Evolutionary conservation across 352 stramenopile species (phyloP).

Genomic region (Peronospora destructor): DNA sequence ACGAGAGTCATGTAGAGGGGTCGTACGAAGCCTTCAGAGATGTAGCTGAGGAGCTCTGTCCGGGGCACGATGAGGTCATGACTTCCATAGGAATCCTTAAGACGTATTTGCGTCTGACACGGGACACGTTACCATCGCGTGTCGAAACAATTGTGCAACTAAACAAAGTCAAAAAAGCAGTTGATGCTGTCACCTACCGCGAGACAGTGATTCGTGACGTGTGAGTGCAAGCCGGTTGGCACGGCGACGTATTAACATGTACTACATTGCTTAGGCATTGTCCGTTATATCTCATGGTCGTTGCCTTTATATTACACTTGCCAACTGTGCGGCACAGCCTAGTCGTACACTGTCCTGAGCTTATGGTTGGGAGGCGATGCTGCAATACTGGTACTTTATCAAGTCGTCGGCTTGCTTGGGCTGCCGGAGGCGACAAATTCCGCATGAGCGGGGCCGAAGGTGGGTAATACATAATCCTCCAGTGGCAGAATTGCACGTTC

Average conservation of each 20-base stretch:
- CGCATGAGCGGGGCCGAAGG: slow-evolving; percentile 1
- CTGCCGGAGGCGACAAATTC: slow-evolving; percentile 3
- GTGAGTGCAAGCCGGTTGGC: slow-evolving; percentile 13
- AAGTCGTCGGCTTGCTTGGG: slow-evolving; percentile 6
- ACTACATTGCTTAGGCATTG: slow-evolving; percentile 13
- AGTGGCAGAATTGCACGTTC: slow-evolving; percentile 43
- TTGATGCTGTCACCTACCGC: slow-evolving; percentile 29
- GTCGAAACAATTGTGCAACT: slow-evolving; percentile 63
- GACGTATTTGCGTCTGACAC: slow-evolving; percentile 61
- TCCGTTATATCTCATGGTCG: slow-evolving; percentile 10
- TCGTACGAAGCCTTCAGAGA: slow-evolving; percentile 48
- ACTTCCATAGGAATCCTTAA: slow-evolving; percentile 62
- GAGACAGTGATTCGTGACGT: slow-evolving; percentile 18
- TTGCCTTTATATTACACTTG: slow-evolving; percentile 20
- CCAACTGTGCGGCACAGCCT: slow-evolving; percentile 1
- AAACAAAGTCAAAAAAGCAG: slow-evolving; percentile 60
- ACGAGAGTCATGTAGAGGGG: slow-evolving; percentile 38
- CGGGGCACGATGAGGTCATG: slow-evolving; percentile 47
- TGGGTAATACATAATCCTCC: slow-evolving; percentile 26
- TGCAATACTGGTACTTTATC: slow-evolving; percentile 12
- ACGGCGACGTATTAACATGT: slow-evolving; percentile 7
- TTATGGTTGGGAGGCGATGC: slow-evolving; percentile 23
- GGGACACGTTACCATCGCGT: slow-evolving; percentile 39
- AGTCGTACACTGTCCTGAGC: slow-evolving; percentile 31
- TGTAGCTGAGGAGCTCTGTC: slow-evolving; percentile 45